A percentile compares a stretch with the other conserved stretches of the same genome.
These are phyloP conservation scores for Amphichorda felina DNA, from an alignment of 2,329 filamentous ascomycete species.

Conservation along the genomic window DNA sequence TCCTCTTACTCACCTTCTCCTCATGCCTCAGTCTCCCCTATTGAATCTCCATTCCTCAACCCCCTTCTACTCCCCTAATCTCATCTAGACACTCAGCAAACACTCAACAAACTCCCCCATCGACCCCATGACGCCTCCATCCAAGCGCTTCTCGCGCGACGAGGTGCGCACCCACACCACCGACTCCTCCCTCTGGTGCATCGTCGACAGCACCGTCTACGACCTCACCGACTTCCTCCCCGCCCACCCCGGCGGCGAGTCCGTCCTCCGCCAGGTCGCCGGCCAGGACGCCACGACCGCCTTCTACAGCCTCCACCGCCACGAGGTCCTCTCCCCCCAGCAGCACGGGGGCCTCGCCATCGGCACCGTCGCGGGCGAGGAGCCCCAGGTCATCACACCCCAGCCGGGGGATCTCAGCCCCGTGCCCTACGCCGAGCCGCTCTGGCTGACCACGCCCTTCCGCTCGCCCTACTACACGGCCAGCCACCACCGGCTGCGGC, in stretches of 20 bases:
- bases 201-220: constrained; percentile 81
- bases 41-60: too few species aligned
- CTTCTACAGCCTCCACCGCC: constrained; percentile 87
- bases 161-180: constrained; percentile 67
- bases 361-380: constrained; percentile 65
- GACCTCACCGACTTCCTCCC: constrained; percentile 77
- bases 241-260: constrained; percentile 72
- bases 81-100: too few species aligned
- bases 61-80: too few species aligned
- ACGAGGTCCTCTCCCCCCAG: constrained; percentile 78
- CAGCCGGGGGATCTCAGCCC: constrained; percentile 59
- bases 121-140: constrained; percentile 26
- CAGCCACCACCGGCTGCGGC: constrained; percentile 56
- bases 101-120: too few species aligned
- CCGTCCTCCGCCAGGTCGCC: constrained; percentile 69
- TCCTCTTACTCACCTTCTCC: too few species aligned
- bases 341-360: constrained; percentile 59
- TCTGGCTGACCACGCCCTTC: constrained; percentile 71
- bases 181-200: constrained; percentile 68
- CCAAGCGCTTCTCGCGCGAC: constrained; percentile 43
- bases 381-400: constrained; percentile 53
- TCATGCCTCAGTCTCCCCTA: too few species aligned
- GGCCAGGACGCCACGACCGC: constrained; percentile 70
- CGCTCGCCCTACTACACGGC: constrained; percentile 73
- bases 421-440: constrained; percentile 75